These are phyloP conservation scores for Micractinium conductrix DNA, from an alignment of 139 green algal species.

Conservation along the genomic window DNA sequence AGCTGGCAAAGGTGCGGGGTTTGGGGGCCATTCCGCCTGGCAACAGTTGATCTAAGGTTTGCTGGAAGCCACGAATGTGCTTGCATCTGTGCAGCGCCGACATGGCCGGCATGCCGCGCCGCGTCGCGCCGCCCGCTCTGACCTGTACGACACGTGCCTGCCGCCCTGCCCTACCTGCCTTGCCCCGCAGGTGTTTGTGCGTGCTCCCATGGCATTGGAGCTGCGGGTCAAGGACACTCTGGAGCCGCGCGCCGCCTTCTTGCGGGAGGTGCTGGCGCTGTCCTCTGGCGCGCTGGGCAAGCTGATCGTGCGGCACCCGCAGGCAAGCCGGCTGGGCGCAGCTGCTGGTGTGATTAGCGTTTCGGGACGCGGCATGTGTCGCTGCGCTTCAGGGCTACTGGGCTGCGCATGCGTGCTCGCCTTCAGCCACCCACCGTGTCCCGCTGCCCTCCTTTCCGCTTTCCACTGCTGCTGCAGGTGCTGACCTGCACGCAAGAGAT, in stretches of 20 bases:
- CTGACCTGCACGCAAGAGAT: slow-evolving; percentile 67
- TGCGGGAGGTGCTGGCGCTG: slow-evolving; percentile 46
- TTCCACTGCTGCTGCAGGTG: slow-evolving; percentile 46
- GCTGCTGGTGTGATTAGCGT: too few relatives aligned
- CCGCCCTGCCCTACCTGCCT: not conserved
- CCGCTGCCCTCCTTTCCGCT: too few relatives aligned
- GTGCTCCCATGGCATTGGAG: slow-evolving; percentile 59
- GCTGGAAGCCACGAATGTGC: too few relatives aligned
- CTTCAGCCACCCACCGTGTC: too few relatives aligned
- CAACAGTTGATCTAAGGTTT: too few relatives aligned
- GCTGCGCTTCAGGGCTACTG: not conserved
- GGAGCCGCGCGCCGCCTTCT: slow-evolving; percentile 54
- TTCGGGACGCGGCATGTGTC: too few relatives aligned
- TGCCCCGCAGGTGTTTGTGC: slow-evolving; percentile 43
- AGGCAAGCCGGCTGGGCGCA: slow-evolving; percentile 38
- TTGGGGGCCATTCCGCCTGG: too few relatives aligned
- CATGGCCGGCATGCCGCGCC: too few relatives aligned
- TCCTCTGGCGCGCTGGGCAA: slow-evolving; percentile 49
- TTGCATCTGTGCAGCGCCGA: too few relatives aligned
- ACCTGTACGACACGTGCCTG: too few relatives aligned
- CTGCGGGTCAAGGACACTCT: slow-evolving; percentile 60
- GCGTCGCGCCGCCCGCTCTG: too few relatives aligned
- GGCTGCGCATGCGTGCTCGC: too few relatives aligned
- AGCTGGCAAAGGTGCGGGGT: slow-evolving; percentile 55
- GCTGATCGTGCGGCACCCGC: slow-evolving; percentile 58